Base-by-base conservation (phyloP, 2,329 filamentous ascomycete genomes). In the Fusarium palustre region DNA sequence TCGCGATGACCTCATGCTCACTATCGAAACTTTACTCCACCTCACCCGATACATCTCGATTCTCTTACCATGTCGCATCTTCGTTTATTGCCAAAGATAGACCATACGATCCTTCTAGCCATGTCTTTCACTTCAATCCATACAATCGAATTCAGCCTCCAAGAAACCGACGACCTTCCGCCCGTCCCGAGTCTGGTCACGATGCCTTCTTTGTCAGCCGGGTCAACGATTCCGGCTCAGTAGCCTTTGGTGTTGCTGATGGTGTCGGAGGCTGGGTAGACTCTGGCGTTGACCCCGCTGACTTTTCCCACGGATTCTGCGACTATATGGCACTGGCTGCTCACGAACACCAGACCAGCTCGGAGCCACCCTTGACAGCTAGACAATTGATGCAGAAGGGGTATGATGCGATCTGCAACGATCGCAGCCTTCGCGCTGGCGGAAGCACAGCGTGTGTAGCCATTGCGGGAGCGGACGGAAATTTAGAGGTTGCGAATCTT, bases 251-350 rank as follows among this genome's bases (percentile, higher is more conserved):
- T 20, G 88, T 99, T 25, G 94, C 94, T 55, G 96, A 99, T 78
- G 96, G 96, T 13, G 96, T 99, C 1, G 96, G 96, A 48, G 96
- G 96, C 36, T 99, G 96, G 94, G 89, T 91, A 68, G 92, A 97
- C 73, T 95, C 92, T 39, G 94, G 94, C 45, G 91, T 99, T 54
- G 94, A 99, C 76, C 94, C 96, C 11, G 94, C 94, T 30, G 93
- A 97, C 80, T 98, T 98, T 80, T 96, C 95, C 5, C 95, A 98
- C 78, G 92, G 92, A 41, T 84, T 99, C 64, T 98, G 96, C 84
- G 90, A 93, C 74, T 92, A 97, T 80, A 98, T 98, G 94, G 93
- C 94, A 4, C 85, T 89, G 52, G 88, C 88, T 15, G 92, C 94
- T 18, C 85, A 90, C 76, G 83, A 86, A 49, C 86, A 89, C 79